Evolutionary conservation across 495 filamentous ascomycete species (phyloP).

Genomic region (Cenococcum geophilum): DNA sequence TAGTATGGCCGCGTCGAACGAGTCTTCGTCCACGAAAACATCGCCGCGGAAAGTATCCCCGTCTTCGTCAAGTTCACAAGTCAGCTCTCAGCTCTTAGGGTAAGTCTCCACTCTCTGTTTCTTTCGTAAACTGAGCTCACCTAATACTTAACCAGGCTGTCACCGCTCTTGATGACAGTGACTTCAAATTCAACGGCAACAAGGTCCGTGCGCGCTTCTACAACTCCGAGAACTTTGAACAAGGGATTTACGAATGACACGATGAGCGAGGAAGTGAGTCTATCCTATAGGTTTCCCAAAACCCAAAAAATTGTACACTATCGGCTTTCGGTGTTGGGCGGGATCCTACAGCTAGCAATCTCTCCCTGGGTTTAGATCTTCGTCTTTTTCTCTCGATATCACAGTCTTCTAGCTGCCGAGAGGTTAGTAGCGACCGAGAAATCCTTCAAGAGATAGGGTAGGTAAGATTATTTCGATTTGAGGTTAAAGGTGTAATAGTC

Average conservation of each 20-base stretch:
- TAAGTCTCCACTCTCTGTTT: constrained; percentile 42
- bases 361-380: too few species aligned
- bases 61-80: constrained; percentile 92
- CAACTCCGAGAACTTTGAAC: constrained; percentile 75
- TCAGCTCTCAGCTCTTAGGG: constrained; percentile 70
- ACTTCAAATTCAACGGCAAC: constrained; percentile 41
- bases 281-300: constrained; percentile 13
- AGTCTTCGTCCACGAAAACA: constrained; percentile 60
- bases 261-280: constrained; percentile 2
- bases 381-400: too few species aligned
- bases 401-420: too few species aligned
- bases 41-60: constrained; percentile 46
- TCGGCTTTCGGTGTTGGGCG: too few species aligned
- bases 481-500: too few species aligned
- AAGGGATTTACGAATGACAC: constrained; percentile 51
- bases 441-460: too few species aligned
- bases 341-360: too few species aligned
- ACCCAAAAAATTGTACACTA: background rate
- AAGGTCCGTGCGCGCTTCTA: constrained; percentile 73
- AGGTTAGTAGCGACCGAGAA: too few species aligned
- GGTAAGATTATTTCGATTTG: too few species aligned
- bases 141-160: constrained; percentile 1
- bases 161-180: background rate
- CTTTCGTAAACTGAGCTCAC: background rate
- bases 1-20: constrained; percentile 78